Evolutionary conservation across 1,284 basidiomycete genomes (phyloP).

Genomic region (Cryptococcus maquisensis): DNA sequence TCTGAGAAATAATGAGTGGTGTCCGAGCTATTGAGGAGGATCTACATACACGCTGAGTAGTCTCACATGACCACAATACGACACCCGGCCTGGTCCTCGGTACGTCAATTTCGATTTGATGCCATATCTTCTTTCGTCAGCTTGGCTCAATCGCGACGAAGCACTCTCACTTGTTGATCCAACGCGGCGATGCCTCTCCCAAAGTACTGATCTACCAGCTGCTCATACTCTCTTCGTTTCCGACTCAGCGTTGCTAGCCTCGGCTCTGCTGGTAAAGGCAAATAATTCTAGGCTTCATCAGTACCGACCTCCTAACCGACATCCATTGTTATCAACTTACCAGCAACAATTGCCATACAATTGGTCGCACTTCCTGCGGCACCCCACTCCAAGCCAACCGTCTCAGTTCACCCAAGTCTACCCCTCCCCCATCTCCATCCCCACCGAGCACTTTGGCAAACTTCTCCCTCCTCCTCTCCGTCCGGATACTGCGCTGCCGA

Average conservation of each 20-base stretch:
- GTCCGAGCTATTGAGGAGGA: not conserved
- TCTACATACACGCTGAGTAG: slow-evolving; percentile 71
- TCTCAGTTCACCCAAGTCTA: slow-evolving; percentile 65
- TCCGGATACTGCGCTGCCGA: slow-evolving; percentile 60
- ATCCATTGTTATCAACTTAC: slow-evolving; percentile 53
- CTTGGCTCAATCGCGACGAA: not conserved
- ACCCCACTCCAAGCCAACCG: slow-evolving; percentile 96
- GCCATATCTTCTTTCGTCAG: slow-evolving; percentile 67
- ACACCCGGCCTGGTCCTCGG: slow-evolving; percentile 90
- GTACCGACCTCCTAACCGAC: not conserved
- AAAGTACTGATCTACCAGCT: slow-evolving; percentile 88
- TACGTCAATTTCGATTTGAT: slow-evolving; percentile 96
- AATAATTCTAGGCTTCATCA: slow-evolving; percentile 66
- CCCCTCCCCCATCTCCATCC: slow-evolving; percentile 21
- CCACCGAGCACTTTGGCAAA: slow-evolving; percentile 41
- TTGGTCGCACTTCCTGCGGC: slow-evolving; percentile 77
- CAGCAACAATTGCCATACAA: slow-evolving; percentile 91
- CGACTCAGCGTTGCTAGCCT: slow-evolving; percentile 72
- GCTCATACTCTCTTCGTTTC: slow-evolving; percentile 88
- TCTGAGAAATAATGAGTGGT: slow-evolving; percentile 51
- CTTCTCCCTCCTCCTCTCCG: slow-evolving; percentile 43
- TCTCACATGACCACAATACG: slow-evolving; percentile 77
- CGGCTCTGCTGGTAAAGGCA: slow-evolving; percentile 77
- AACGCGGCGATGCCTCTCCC: slow-evolving; percentile 72
- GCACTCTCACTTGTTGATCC: slow-evolving; percentile 62